phyloP scores from a whole-genome alignment of 2,329 filamentous ascomycete genomes.

The Xylariales sp. region DNA sequence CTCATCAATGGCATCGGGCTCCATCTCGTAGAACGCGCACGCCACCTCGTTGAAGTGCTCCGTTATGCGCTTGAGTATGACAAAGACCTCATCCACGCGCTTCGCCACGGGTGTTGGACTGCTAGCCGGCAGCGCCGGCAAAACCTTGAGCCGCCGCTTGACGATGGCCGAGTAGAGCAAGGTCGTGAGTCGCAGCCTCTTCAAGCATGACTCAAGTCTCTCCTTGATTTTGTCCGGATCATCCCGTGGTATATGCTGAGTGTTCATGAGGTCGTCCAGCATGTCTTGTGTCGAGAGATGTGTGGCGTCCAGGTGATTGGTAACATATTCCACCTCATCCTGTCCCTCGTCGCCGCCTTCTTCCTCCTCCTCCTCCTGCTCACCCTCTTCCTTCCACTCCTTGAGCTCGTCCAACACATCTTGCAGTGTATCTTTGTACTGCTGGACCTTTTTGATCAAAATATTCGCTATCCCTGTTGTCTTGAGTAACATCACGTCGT shows the following conservation, averaged over 20 bases:
- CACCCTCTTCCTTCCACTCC: slow-evolving; percentile 76
- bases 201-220: slow-evolving; percentile 60
- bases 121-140: slow-evolving; percentile 38
- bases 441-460: slow-evolving; percentile 65
- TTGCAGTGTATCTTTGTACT: slow-evolving; percentile 70
- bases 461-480: slow-evolving; percentile 65
- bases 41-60: slow-evolving; percentile 68
- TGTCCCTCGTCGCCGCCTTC: slow-evolving; percentile 41
- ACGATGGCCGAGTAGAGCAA: slow-evolving; percentile 65
- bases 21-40: slow-evolving; percentile 66
- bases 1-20: slow-evolving; percentile 52
- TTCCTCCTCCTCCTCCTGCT: slow-evolving; percentile 51
- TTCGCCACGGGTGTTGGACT: slow-evolving; percentile 26
- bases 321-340: slow-evolving; percentile 36
- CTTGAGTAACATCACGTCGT: slow-evolving; percentile 62
- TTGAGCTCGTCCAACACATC: slow-evolving; percentile 84
- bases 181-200: slow-evolving; percentile 61
- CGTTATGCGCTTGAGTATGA: slow-evolving; percentile 55
- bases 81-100: slow-evolving; percentile 53
- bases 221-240: slow-evolving; percentile 61
- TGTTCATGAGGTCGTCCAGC: slow-evolving; percentile 65
- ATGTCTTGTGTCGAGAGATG: slow-evolving; percentile 48
- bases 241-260: slow-evolving; percentile 57
- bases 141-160: slow-evolving; percentile 64
- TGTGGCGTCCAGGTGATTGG: slow-evolving; percentile 23